Evolutionary conservation across 2,329 filamentous ascomycete species (phyloP), one percentile per base, ranked within the genome.

Genomic region (Scytalidium lignicola): DNA sequence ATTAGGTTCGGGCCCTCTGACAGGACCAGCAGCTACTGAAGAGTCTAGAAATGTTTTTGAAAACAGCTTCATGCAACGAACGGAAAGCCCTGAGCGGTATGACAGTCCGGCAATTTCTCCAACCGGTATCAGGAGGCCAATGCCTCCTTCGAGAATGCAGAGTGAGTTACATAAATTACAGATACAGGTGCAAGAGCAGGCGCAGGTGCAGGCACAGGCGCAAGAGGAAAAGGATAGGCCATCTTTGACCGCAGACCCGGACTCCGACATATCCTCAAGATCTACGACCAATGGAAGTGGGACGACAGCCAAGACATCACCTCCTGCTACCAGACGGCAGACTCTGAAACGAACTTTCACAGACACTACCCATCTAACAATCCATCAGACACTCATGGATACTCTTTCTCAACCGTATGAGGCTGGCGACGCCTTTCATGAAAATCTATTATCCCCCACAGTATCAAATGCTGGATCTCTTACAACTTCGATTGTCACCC

Each of bases 321-420:
- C 80, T 17, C 79, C 82, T 22, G 54, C 70, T 15, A 79, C 81
- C 49, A 74, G 82, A 55, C 82, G 83, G 48, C 78, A 82, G 46
- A 87, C 78, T 52, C 69, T 96, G 54, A 95, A 91, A 70, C 82
- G 92, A 61, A 95, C 92, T 17, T 86, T 88, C 69, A 97, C 92
- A 15, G 92, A 97, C 66, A 81, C 88, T 19, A 80, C 81, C 46
- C 80, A 87, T 17, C 76, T 88, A 22, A 83, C 83, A 17, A 72
- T 95, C 55, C 88, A 95, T 67, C 85, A 86, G 60, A 92, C 86
- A 68, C 80, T 96, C 42, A 81, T 92, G 59, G 91, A 97, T 62
- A 85, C 86, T 45, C 75, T 96, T 67, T 84, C 90, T 20, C 85
- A 91, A 65, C 91, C 92, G 15, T 96, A 55, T 42, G 41, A 58